Conservation (phyloP, 163 green algal genomes). For the Prototheca wickerhamii region DNA sequence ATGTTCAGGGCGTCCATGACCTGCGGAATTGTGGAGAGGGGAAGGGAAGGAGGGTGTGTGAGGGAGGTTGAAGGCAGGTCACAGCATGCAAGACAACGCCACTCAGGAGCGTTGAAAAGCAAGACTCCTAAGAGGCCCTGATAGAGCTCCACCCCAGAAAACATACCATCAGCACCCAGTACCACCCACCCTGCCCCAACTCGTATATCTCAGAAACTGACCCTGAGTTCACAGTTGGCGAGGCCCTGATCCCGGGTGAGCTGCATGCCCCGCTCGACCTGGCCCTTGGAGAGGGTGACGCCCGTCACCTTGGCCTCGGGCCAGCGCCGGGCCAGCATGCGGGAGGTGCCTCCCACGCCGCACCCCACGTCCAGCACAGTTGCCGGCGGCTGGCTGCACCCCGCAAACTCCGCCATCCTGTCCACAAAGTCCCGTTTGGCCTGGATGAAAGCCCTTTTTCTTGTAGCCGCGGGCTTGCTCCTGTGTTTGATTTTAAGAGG, state of each 20-base stretch:
- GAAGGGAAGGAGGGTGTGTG: background rate
- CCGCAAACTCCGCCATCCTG: conserved; percentile 78
- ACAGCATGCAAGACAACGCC: too few species aligned
- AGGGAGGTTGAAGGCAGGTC: background rate
- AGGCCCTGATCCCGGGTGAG: conserved; percentile 68
- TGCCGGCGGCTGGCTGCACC: conserved; percentile 6
- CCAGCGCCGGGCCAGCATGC: conserved; percentile 76
- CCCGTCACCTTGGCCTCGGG: conserved; percentile 60
- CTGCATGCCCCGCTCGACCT: conserved; percentile 75
- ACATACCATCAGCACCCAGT: too few species aligned
- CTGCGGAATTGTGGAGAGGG: conserved; percentile 21
- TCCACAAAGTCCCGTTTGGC: conserved; percentile 88
- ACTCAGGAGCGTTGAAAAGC: too few species aligned
- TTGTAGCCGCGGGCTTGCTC: conserved; percentile 62
- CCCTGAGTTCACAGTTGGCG: conserved; percentile 69
- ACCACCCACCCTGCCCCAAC: background rate
- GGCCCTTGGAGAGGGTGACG: conserved; percentile 84
- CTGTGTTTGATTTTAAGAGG: conserved; percentile 23
- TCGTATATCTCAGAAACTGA: conserved; percentile 4
- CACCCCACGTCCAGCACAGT: conserved; percentile 85
- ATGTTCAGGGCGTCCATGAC: conserved; percentile 88
- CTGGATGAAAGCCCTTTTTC: conserved; percentile 87
- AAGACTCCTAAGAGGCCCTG: too few species aligned
- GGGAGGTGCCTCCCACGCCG: conserved; percentile 87
- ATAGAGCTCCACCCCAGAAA: too few species aligned